These are phyloP conservation scores for Penicillium bialowiezense DNA, from an alignment of 495 filamentous ascomycete genomes.

Conservation along the genomic window DNA sequence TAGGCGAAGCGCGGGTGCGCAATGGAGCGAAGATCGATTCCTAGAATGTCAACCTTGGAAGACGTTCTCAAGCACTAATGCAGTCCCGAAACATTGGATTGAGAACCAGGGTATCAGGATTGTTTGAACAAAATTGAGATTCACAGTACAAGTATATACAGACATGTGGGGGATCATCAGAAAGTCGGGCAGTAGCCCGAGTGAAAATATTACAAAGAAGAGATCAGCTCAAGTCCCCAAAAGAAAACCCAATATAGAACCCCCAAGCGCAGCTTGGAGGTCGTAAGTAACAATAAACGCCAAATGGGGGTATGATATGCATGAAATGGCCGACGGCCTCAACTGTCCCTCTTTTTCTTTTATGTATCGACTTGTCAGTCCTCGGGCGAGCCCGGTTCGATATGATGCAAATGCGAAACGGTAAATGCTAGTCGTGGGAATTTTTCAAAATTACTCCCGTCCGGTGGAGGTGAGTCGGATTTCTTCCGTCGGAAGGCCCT, in stretches of 20 bases:
- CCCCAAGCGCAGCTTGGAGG: neutral
- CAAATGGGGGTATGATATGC: conserved; percentile 27
- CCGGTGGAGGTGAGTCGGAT: conserved; percentile 17
- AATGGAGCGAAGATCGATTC: neutral
- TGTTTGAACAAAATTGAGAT: neutral
- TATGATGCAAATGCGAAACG: conserved; percentile 9
- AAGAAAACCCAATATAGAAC: neutral
- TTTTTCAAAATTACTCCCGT: conserved; percentile 10
- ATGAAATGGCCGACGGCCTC: conserved; percentile 19
- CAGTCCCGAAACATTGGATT: neutral
- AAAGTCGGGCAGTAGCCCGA: neutral
- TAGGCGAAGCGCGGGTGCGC: no score
- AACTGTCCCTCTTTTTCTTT: neutral
- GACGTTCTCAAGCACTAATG: neutral
- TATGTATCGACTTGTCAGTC: neutral
- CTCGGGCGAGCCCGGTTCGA: neutral
- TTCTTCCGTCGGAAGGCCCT: conserved; percentile 25
- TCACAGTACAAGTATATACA: neutral
- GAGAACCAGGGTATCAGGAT: neutral
- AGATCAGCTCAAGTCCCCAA: neutral
- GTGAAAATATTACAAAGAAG: neutral
- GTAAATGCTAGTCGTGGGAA: conserved; percentile 14
- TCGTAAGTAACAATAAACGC: conserved; percentile 14
- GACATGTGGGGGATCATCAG: neutral
- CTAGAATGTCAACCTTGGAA: neutral